Evolutionary conservation across 768 basidiomycete genomes (phyloP).

Genomic region (Agrocybe praecox): DNA sequence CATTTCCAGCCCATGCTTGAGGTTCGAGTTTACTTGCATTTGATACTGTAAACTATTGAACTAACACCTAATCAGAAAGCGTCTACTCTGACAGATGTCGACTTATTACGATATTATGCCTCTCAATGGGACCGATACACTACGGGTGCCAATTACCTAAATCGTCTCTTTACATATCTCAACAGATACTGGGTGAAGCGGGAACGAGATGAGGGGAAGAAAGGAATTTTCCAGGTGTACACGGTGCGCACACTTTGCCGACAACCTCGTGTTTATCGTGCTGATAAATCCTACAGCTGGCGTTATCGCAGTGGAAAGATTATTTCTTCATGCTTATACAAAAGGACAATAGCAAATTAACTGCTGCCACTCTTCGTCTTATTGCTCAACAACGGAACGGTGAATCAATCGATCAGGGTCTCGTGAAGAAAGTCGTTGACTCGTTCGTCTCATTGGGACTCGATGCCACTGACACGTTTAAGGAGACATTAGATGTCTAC

Average conservation of each 20-base stretch:
- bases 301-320: slow-evolving; percentile 93
- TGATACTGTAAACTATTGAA: slow-evolving; percentile 13
- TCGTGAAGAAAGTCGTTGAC: slow-evolving; percentile 98
- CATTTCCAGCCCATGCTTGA: slow-evolving; percentile 78
- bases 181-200: slow-evolving; percentile 99
- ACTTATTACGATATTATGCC: slow-evolving; percentile 92
- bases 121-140: slow-evolving; percentile 96
- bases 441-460: slow-evolving; percentile 97
- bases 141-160: slow-evolving; percentile 95
- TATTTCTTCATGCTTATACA: slow-evolving; percentile 90
- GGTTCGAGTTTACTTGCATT: slow-evolving; percentile 21
- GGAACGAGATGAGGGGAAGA: slow-evolving; percentile 96
- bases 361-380: slow-evolving; percentile 83
- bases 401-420: slow-evolving; percentile 90
- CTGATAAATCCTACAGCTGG: slow-evolving; percentile 55
- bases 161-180: slow-evolving; percentile 95
- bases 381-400: slow-evolving; percentile 96
- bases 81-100: slow-evolving; percentile 82
- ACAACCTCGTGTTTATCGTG: slow-evolving; percentile 1
- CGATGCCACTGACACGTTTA: slow-evolving; percentile 90
- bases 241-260: slow-evolving; percentile 60
- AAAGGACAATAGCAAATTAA: slow-evolving; percentile 77
- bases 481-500: slow-evolving; percentile 95
- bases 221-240: slow-evolving; percentile 94
- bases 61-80: slow-evolving; percentile 57